Percentiles rank a stretch among this genome's conserved stretches.
These are phyloP conservation scores for Penicillium hordei DNA, from an alignment of 2,329 filamentous ascomycete genomes.

Conservation along the genomic window DNA sequence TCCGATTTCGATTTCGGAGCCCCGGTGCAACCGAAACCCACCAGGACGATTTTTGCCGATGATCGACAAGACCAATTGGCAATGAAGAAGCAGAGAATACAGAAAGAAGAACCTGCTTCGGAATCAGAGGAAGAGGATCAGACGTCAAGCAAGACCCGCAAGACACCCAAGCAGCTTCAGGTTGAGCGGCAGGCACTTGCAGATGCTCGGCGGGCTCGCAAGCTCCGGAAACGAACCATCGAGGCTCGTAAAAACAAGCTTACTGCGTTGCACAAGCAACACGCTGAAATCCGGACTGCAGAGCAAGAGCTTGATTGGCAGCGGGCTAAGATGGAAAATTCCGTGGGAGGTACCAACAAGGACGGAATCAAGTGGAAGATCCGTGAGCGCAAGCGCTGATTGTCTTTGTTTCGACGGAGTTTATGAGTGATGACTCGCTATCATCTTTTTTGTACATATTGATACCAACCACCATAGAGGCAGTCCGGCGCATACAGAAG, in stretches of 20 bases:
- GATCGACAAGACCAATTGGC: slow-evolving; percentile 37
- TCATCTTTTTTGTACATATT: slow-evolving; percentile 15
- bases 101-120: slow-evolving; percentile 23
- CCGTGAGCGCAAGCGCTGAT: slow-evolving; percentile 59
- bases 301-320: slow-evolving; percentile 59
- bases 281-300: slow-evolving; percentile 56
- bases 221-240: slow-evolving; percentile 50
- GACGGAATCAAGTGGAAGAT: slow-evolving; percentile 65
- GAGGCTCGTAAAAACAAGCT: slow-evolving; percentile 53
- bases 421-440: slow-evolving; percentile 26
- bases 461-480: slow-evolving; percentile 15
- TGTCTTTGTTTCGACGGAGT: slow-evolving; percentile 4
- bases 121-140: slow-evolving; percentile 28
- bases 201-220: slow-evolving; percentile 43
- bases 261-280: slow-evolving; percentile 53
- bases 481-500: slow-evolving; percentile 11
- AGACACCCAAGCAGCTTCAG: slow-evolving; percentile 46
- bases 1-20: slow-evolving; percentile 25
- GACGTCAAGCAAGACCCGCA: slow-evolving; percentile 27
- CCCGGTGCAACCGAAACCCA: slow-evolving; percentile 25
- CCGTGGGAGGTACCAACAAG: slow-evolving; percentile 62
- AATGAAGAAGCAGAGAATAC: slow-evolving; percentile 25
- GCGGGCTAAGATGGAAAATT: slow-evolving; percentile 61
- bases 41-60: slow-evolving; percentile 43
- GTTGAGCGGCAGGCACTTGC: slow-evolving; percentile 42